A percentile compares a stretch with the other conserved stretches of the same genome.
Evolutionary conservation across 192 early-diverging fungal genomes (phyloP).

Genomic region (Rhizoclosmatium globosum): DNA sequence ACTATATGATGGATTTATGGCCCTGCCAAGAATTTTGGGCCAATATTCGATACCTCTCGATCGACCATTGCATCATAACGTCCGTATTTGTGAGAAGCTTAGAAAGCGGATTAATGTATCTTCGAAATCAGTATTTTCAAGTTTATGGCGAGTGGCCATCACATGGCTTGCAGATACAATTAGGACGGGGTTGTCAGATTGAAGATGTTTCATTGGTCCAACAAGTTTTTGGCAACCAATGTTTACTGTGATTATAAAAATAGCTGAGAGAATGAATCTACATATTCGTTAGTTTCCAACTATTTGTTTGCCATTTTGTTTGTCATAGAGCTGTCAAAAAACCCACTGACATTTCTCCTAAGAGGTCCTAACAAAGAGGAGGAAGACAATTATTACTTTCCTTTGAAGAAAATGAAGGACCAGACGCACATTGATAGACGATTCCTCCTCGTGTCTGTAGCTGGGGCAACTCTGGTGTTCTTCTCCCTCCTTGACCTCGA

Average conservation of each 20-base stretch:
- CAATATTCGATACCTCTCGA: not conserved
- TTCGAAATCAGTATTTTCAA: not conserved
- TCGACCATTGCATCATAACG: not conserved
- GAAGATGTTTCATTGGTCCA: constrained; percentile 1
- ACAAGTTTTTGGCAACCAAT: not conserved
- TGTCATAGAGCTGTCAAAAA: no score
- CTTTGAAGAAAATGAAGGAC: no score
- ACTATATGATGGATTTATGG: constrained; percentile 35
- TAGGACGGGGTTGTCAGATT: constrained; percentile 21
- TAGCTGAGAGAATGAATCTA: no score
- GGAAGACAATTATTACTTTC: no score
- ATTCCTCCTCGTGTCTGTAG: no score
- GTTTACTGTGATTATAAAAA: not conserved
- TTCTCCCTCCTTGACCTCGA: no score
- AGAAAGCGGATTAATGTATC: not conserved
- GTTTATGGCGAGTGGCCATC: not conserved
- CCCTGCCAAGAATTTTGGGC: constrained; percentile 20
- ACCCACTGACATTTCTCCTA: no score
- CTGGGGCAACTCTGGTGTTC: no score
- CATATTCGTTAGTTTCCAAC: no score
- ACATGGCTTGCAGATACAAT: not conserved
- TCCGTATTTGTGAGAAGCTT: constrained; percentile 8
- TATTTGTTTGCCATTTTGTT: no score
- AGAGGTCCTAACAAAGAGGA: no score
- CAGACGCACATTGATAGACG: no score